Evolutionary conservation across 805 yeast species (phyloP).

Genomic region (Metschnikowia hibisci): DNA sequence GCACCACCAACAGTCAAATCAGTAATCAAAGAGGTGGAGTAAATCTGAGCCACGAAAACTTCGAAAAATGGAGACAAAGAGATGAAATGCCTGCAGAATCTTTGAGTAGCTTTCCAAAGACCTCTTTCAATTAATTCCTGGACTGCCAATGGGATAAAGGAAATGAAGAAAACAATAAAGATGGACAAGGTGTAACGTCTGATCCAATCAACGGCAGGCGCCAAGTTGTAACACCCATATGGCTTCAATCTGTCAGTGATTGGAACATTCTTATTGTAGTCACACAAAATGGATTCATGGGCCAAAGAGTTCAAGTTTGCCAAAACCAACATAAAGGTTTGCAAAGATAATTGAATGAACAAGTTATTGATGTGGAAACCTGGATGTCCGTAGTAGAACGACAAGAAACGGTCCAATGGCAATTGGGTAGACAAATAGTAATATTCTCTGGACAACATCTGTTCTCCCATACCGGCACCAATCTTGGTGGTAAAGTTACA

Average conservation of each 20-base stretch:
- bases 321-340: conserved; percentile 51
- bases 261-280: conserved; percentile 54
- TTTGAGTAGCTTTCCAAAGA: conserved; percentile 59
- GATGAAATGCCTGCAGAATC: conserved; percentile 62
- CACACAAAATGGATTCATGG: conserved; percentile 58
- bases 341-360: conserved; percentile 62
- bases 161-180: conserved; percentile 67
- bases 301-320: conserved; percentile 63
- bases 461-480: conserved; percentile 92
- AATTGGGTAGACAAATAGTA: conserved; percentile 73
- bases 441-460: conserved; percentile 77
- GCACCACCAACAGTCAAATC: conserved; percentile 80
- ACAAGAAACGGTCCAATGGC: conserved; percentile 72
- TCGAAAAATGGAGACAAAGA: conserved; percentile 78
- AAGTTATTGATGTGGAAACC: conserved; percentile 81
- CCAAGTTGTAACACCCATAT: conserved; percentile 64
- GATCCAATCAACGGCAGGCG: conserved; percentile 73
- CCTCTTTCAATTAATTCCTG: conserved; percentile 79
- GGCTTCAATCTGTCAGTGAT: conserved; percentile 62
- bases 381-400: conserved; percentile 82
- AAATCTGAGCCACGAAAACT: conserved; percentile 72
- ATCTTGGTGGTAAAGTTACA: conserved; percentile 78
- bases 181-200: conserved; percentile 70
- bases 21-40: conserved; percentile 63
- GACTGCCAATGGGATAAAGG: conserved; percentile 70